A percentile compares a stretch with the other conserved stretches of the same genome.
These are phyloP conservation scores for Periconia sp. DNA, from an alignment of 2,329 filamentous ascomycete species.

Conservation along the genomic window DNA sequence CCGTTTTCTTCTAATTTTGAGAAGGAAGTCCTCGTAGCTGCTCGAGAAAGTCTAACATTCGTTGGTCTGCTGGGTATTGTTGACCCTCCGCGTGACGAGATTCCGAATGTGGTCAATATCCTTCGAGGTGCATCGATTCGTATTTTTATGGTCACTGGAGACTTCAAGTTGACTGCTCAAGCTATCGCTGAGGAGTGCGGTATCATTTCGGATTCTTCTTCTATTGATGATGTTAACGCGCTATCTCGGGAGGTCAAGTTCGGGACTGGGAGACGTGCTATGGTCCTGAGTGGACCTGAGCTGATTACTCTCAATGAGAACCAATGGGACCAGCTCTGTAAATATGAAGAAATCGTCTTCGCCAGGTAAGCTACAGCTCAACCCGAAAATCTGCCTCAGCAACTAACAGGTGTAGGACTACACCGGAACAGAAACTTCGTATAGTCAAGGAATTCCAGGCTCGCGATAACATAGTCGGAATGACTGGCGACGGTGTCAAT, in stretches of 20 bases:
- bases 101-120: conserved; percentile 61
- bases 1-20: conserved; percentile 55
- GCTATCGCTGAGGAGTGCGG: conserved; percentile 73
- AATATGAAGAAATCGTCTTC: conserved; percentile 74
- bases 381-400: background rate
- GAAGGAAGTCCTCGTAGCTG: conserved; percentile 58
- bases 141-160: conserved; percentile 82
- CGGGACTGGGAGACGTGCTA: conserved; percentile 24
- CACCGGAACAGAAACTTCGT: conserved; percentile 76
- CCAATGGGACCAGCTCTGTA: conserved; percentile 68
- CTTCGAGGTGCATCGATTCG: conserved; percentile 70
- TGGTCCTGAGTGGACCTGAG: conserved; percentile 47
- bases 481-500: conserved; percentile 54
- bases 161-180: conserved; percentile 73
- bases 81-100: conserved; percentile 63
- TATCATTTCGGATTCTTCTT: conserved; percentile 61
- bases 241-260: conserved; percentile 46
- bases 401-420: conserved; percentile 55
- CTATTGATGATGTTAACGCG: conserved; percentile 57
- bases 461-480: conserved; percentile 57
- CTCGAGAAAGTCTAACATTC: conserved; percentile 52
- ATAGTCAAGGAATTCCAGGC: conserved; percentile 76
- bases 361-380: conserved; percentile 41
- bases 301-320: conserved; percentile 65
- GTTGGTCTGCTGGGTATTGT: conserved; percentile 62